Evolutionary conservation across 2,329 filamentous ascomycete genomes (phyloP), one percentile per base, ranked within the genome.

Genomic region (Fusarium sp.): DNA sequence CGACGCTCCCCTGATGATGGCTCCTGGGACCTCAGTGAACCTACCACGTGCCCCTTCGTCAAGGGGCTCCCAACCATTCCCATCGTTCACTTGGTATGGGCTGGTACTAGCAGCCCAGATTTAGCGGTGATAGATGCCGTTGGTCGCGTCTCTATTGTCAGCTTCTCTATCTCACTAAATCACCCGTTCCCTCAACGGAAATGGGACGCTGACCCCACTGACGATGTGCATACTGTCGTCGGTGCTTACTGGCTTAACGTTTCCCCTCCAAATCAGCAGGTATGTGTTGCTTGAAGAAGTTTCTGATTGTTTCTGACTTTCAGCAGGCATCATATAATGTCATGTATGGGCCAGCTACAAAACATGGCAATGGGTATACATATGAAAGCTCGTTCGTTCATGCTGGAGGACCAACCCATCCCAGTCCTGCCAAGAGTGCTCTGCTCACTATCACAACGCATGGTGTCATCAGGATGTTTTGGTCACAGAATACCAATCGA

Each of bases 191-290:
- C 89, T 15, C 86, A 86, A 55, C 88, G 91, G 45, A 88, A 86
- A 61, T 91, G 90, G 82, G 87, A 91, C 30, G 81, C 85, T n/a
- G 94, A 95, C 78, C 83, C 88, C 5, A 85, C 91, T 59, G 92
- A 95, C 76, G 94, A 97, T 79, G 85, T 93, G 41, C 90, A 92
- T 73, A 89, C 91, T 55, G 86, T 97, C 10, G 93, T 97, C 12
- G 96, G 95, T 7, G 89, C 94, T 79, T 92, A 94, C 82, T 99
- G 96, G 96, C 85, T 98, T 61, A 85, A 87, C n/a, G 85, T 91
- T 30, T 84, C 87, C 33, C 85, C 87, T 7, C 78, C 79, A n/a
- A 79, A 79, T 75, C 81, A 83, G 74, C 82, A 85, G 78, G 80
- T 82, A 65, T 62, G 71, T 36, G 12, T 33, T 69, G 10, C 12